Percentiles rank a stretch among this genome's conserved stretches.
Conservation (phyloP, 2,329 filamentous ascomycete species). For the Aschersonia sp. region DNA sequence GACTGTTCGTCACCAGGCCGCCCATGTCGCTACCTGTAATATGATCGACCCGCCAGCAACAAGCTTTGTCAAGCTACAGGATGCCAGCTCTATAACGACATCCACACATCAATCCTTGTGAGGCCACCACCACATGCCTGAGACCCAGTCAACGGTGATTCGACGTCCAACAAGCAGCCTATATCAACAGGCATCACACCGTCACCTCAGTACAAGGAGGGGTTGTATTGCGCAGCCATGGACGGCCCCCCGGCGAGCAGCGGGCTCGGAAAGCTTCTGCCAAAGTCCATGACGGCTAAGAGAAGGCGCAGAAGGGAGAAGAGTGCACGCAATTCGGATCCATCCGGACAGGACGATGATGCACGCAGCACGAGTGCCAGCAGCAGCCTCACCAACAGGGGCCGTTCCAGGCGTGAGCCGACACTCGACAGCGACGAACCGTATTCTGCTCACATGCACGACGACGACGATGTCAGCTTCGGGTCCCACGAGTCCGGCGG, state of each 20-base stretch:
- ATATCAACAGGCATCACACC: background rate
- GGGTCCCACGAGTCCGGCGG: slow-evolving; percentile 19
- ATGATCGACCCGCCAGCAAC: background rate
- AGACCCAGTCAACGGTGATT: background rate
- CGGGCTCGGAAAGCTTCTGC: slow-evolving; percentile 36
- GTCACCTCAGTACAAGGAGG: background rate
- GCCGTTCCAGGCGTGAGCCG: slow-evolving; percentile 13
- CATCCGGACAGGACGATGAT: slow-evolving; percentile 14
- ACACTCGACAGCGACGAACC: slow-evolving; percentile 21
- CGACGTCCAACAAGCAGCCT: background rate
- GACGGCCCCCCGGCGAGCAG: slow-evolving; percentile 10
- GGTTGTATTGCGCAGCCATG: slow-evolving; percentile 4
- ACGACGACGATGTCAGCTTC: slow-evolving; percentile 17
- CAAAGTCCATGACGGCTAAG: slow-evolving; percentile 34
- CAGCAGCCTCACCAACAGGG: background rate
- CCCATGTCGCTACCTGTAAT: background rate
- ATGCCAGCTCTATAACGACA: background rate
- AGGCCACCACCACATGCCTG: no score
- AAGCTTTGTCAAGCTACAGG: background rate
- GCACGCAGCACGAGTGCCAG: slow-evolving; percentile 19
- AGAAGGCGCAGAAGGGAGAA: slow-evolving; percentile 33
- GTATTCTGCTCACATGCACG: slow-evolving; percentile 13
- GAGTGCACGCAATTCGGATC: slow-evolving; percentile 20
- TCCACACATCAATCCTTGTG: background rate
- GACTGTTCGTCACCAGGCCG: background rate